Evolutionary conservation across 768 basidiomycete genomes (phyloP), one percentile per base, ranked within the genome.

Genomic region (Daedaleopsis sinensis): DNA sequence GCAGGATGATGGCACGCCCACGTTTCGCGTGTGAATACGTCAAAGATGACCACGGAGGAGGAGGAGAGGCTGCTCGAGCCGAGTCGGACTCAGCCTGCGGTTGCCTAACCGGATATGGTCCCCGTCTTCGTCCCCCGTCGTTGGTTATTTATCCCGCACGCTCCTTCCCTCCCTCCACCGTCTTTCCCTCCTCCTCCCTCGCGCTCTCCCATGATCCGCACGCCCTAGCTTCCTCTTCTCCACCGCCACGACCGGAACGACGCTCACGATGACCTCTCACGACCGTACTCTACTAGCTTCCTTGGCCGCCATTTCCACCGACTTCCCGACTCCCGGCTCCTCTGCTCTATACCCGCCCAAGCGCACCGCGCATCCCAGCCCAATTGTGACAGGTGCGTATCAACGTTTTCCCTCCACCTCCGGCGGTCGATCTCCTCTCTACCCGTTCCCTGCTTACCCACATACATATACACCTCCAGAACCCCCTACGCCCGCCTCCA

Each of bases 401-500:
- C 12, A 16, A 37, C 36, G 47, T 46, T 43, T 18, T n/a, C 19
- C 24, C 21, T 27, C 47, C 47, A 15, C 23, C 23, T 21, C 44
- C 21, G n/a, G 44, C 44, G 9, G 18, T 54, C 54, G 21, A 21
- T 37, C 3, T 6, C 18, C 53, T 37, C 19, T 43, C 53, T 6
- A 38, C n/a, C 38, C 21, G 12, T 43, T 39, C 23, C 54, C 12
- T 32, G 54, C 18, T 19, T 39, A 23, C 37, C 27, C 7, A 8
- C 38, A 24, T 42, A 21, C 37, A 18, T 53, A 13, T 46, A 35
- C 48, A 11, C 49, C 27, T 39, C 1, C 23, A 64, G 62, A 64
- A 37, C 62, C 62, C 51, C 64, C 64, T 54, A 61, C 63, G 18
- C 59, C 63, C 59, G 56, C 59, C 53, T 60, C 63, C 27, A 55